Evolutionary conservation across 2,329 filamentous ascomycete genomes (phyloP), one percentile per base, ranked within the genome.

Genomic region (Fusarium sp.): DNA sequence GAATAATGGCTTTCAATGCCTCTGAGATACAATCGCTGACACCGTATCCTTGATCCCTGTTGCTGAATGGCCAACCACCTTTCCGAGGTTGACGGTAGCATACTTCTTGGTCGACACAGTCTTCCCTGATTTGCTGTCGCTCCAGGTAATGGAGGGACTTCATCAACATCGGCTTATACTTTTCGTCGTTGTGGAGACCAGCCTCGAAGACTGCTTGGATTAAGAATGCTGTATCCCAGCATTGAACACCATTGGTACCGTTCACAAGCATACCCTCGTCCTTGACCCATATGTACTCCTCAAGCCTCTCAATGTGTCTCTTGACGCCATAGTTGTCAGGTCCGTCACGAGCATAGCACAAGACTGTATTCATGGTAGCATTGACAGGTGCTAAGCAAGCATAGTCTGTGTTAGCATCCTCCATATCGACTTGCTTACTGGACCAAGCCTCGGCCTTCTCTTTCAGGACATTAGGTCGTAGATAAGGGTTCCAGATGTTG

Each of bases 211-310:
- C 87, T 1, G 92, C 90, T 78, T 97, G 94, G 33, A 97, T 93
- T 19, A 91, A 82, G 75, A 98, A 98, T 1, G 94, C 87, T 0
- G 96, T 99, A 76, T 99, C 96, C 96, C 96, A 99, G 68, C 90
- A 92, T 79, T 99, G 96, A 2, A 98, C 94, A n/a, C 96, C 96
- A 71, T 99, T 98, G 10, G 96, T 99, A 37, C 96, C 96, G 73
- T 97, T 97, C 79, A 91, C 91, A 47, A 98, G 85, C 92, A 99
- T 93, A 7, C 96, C 96, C 76, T 97, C 94, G 33, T 89, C 79
- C 67, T 96, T 97, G 49, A 99, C 84, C 94, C 96, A 99, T 30
- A 99, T 79, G 65, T 90, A 96, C 74, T 99, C 96, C 43, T 92
- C 86, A 14, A 97, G 79, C 5, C 93, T 88, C 73, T 97, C 92